phyloP scores from a whole-genome alignment of 805 yeast species.

The Zygotorulaspora danielsina region DNA sequence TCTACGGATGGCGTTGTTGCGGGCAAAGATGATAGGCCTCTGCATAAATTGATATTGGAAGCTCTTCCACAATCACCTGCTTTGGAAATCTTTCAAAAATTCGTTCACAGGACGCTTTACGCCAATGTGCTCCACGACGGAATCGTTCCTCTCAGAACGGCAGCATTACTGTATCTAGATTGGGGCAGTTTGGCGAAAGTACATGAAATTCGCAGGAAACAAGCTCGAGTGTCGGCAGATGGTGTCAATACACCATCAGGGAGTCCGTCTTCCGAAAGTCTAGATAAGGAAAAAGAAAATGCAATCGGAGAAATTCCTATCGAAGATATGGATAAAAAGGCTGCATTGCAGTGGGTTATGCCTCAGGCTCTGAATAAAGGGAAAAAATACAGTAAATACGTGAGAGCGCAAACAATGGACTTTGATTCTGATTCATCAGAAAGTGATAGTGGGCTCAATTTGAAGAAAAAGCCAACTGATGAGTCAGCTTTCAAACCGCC shows the following conservation, averaged over 20 bases:
- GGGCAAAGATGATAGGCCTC: slow-evolving; percentile 12
- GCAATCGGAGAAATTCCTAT: slow-evolving; percentile 28
- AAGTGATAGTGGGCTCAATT: slow-evolving; percentile 10
- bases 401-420: slow-evolving; percentile 25
- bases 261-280: slow-evolving; percentile 2
- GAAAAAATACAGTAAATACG: slow-evolving; percentile 22
- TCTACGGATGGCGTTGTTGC: slow-evolving; percentile 28
- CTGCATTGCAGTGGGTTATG: slow-evolving; percentile 27
- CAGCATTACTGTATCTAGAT: slow-evolving; percentile 79
- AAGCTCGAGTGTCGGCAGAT: slow-evolving; percentile 2
- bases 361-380: slow-evolving; percentile 25
- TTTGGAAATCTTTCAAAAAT: slow-evolving; percentile 54
- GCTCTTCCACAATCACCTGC: slow-evolving; percentile 75
- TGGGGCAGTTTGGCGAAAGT: slow-evolving; percentile 69
- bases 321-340: slow-evolving; percentile 25
- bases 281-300: slow-evolving; percentile 13
- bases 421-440: slow-evolving; percentile 12
- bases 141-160: slow-evolving; percentile 88
- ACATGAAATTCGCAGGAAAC: slow-evolving; percentile 31
- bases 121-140: slow-evolving; percentile 94
- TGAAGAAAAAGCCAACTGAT: slow-evolving; percentile 5
- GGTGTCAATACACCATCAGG: slow-evolving; percentile 1
- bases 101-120: slow-evolving; percentile 71
- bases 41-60: slow-evolving; percentile 56
- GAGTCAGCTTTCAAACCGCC: slow-evolving; percentile 40